Base-by-base conservation (phyloP, 2,329 filamentous ascomycete genomes). In the Aureobasidium sp. region DNA sequence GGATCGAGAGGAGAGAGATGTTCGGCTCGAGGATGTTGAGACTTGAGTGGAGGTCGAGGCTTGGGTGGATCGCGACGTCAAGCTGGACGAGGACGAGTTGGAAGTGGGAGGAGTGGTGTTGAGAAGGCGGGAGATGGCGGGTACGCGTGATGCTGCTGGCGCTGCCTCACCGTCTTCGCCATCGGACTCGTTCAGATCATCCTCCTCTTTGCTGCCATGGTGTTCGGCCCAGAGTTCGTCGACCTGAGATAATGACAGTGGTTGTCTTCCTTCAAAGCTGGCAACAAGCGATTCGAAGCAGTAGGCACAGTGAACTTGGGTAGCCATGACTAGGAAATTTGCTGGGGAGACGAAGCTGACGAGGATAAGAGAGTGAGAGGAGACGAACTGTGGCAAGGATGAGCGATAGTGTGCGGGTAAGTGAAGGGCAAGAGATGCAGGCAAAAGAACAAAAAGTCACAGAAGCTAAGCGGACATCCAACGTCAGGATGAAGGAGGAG, bases 271-370 rank as follows among this genome's bases (percentile, higher is more conserved):
- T 60, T 88, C 80, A 60, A 95, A 87, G 56, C 83, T 80, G 51
- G 90, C 85, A 45, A 81, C 78, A 32, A 98, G 82, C 35, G 78
- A 78, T 71, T 98, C 93, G 76, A 98, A 97, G 75, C 90, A 96
- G 71, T 85, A 90, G 64, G 91, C 83, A 70, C 90, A 96, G 71
- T 97, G 91, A 56, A 84, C 85, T 62, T 80, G 72, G 54, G 86
- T 85, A 44, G 93, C 91, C 91, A 97, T 97, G 25, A 12, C 19
- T 30, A n/a, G n/a, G n/a, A n/a, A n/a, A n/a, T n/a, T n/a, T n/a
- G n/a, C n/a, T 12, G 32, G 25, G 16, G 25, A 19, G 22, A 30
- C 11, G 16, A 21, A n/a, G 24, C 11, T 22, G 47, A 30, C n/a
- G n/a, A n/a, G n/a, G n/a, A n/a, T n/a, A n/a, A n/a, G n/a, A n/a